These are phyloP conservation scores for Salix dunnii DNA, from an alignment of 345 rosid species.

Conservation along the genomic window DNA sequence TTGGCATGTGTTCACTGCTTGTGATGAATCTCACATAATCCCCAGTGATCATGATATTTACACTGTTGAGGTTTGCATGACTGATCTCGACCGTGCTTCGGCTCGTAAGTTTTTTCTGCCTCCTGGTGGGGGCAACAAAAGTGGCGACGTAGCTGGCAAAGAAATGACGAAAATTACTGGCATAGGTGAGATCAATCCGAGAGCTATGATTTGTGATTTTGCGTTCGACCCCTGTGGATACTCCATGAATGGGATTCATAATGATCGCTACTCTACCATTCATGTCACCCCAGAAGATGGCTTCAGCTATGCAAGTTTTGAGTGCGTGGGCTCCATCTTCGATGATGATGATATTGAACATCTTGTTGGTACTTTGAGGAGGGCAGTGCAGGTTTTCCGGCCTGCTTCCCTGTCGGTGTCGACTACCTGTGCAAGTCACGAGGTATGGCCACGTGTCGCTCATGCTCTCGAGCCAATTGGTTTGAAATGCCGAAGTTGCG, in stretches of 20 bases:
- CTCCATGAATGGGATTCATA: conserved; percentile 92
- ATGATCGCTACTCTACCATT: conserved; percentile 89
- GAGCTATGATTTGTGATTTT: conserved; percentile 71
- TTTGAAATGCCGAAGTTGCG: conserved; percentile 65
- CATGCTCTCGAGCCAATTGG: conserved; percentile 62
- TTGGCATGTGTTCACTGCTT: conserved; percentile 87
- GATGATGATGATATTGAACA: conserved; percentile 43
- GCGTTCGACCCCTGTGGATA: conserved; percentile 98
- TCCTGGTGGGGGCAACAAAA: conserved; percentile 33
- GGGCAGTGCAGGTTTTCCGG: conserved; percentile 69
- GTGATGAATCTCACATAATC: conserved; percentile 28
- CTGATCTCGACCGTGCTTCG: conserved; percentile 69
- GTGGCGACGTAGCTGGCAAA: conserved; percentile 57
- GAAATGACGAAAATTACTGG: conserved; percentile 84
- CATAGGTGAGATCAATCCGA: conserved; percentile 55
- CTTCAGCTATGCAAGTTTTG: conserved; percentile 91
- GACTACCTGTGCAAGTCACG: conserved; percentile 49
- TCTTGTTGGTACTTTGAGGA: conserved; percentile 46
- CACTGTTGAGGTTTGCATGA: conserved; percentile 92
- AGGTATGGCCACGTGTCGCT: conserved; percentile 62
- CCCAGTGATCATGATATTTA: conserved; percentile 19
- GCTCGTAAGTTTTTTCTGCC: conserved; percentile 58
- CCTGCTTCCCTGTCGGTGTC: conserved; percentile 69
- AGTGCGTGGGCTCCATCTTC: conserved; percentile 63
- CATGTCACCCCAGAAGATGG: conserved; percentile 99